Conservation (phyloP, 345 rosid genomes). For the Eucalyptus cloeziana region DNA sequence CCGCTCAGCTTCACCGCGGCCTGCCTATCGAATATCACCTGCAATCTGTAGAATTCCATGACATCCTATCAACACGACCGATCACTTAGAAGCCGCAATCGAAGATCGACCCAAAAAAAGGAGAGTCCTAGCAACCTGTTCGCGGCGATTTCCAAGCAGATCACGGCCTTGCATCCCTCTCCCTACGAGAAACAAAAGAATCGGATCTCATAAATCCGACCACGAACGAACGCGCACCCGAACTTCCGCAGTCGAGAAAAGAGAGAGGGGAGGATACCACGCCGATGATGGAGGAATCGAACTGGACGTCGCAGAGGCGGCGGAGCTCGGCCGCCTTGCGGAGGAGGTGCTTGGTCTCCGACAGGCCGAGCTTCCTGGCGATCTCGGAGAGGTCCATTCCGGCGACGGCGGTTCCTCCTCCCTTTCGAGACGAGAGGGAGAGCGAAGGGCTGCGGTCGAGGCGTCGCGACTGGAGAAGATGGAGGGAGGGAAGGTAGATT, state of each 20-base stretch:
- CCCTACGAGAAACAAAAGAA: slow-evolving; percentile 32
- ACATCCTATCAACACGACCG: background rate
- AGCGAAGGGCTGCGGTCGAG: background rate
- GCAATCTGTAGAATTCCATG: slow-evolving; percentile 21
- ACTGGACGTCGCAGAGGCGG: slow-evolving; percentile 87
- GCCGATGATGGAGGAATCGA: slow-evolving; percentile 87
- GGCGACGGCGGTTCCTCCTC: background rate
- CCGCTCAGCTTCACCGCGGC: slow-evolving; percentile 72
- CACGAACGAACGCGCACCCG: background rate
- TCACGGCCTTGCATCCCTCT: slow-evolving; percentile 82
- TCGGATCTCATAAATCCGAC: background rate
- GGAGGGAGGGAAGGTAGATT: background rate
- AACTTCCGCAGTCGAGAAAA: background rate
- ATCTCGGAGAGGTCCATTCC: slow-evolving; percentile 67
- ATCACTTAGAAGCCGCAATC: background rate
- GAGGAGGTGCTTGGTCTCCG: slow-evolving; percentile 45
- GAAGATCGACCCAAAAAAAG: background rate
- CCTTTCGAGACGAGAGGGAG: background rate
- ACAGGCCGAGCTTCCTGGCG: slow-evolving; percentile 64
- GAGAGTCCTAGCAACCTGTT: slow-evolving; percentile 23
- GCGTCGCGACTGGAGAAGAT: background rate
- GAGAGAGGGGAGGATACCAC: slow-evolving; percentile 19
- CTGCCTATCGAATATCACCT: slow-evolving; percentile 62
- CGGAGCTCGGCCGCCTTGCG: slow-evolving; percentile 97
- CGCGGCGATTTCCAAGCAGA: slow-evolving; percentile 87